A percentile compares a stretch with the other conserved stretches of the same genome.
phyloP scores from a whole-genome alignment of 2,329 filamentous ascomycete genomes.

The Trichoderma simmonsii region DNA sequence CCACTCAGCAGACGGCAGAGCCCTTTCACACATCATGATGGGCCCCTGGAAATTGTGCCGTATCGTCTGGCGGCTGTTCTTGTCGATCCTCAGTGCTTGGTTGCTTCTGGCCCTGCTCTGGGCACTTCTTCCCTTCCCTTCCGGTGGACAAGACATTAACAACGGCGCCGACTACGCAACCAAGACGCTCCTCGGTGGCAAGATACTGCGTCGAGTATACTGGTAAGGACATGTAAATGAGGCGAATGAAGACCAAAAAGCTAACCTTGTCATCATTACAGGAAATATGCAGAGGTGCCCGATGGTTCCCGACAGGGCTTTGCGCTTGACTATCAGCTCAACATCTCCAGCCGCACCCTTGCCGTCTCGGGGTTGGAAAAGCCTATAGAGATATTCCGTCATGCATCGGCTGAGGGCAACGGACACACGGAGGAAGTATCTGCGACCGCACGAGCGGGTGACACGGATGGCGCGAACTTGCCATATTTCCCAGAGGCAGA shows the following conservation, averaged over 20 bases:
- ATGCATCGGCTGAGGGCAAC: background rate
- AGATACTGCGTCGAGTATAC: background rate
- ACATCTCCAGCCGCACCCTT: background rate
- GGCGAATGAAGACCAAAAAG: background rate
- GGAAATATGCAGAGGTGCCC: background rate
- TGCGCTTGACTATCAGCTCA: background rate
- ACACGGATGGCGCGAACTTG: background rate
- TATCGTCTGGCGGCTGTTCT: background rate
- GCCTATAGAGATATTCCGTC: background rate
- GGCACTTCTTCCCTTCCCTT: background rate
- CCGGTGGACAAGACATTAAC: background rate
- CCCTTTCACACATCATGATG: background rate
- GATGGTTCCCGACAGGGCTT: background rate
- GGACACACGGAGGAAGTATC: background rate
- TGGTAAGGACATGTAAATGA: background rate
- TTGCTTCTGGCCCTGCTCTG: background rate
- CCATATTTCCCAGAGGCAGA: background rate
- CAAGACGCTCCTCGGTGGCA: background rate
- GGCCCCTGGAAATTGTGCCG: background rate
- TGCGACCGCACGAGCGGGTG: background rate
- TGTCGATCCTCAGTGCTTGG: background rate
- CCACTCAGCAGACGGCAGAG: background rate
- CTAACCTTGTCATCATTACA: background rate
- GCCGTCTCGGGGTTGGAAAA: background rate
- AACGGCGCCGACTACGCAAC: background rate